These are phyloP conservation scores for Ogataea trehaloabstinens DNA, from an alignment of 805 yeast genomes.

Conservation along the genomic window DNA sequence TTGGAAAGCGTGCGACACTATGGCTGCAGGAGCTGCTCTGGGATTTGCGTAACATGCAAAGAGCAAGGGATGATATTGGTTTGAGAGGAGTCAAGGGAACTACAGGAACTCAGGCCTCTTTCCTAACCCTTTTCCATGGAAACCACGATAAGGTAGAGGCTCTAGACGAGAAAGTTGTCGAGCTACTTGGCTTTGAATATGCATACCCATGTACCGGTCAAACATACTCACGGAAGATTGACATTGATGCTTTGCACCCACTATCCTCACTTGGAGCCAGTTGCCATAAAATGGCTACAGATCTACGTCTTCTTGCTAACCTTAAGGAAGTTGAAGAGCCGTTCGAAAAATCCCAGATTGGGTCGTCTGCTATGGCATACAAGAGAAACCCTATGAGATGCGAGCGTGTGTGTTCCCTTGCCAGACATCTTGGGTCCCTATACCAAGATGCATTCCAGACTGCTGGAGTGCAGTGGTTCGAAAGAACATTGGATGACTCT, in stretches of 20 bases:
- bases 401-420: slow-evolving; percentile 97
- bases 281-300: slow-evolving; percentile 97
- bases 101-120: slow-evolving; percentile 98
- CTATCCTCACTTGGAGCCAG: slow-evolving; percentile 93
- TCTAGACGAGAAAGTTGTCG: slow-evolving; percentile 87
- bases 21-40: slow-evolving; percentile 98
- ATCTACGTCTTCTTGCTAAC: slow-evolving; percentile 91
- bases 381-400: slow-evolving; percentile 99
- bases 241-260: slow-evolving; percentile 90
- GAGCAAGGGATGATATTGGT: slow-evolving; percentile 96
- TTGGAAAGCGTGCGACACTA: slow-evolving; percentile 95
- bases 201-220: slow-evolving; percentile 99
- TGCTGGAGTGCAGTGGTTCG: slow-evolving; percentile 98
- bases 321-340: slow-evolving; percentile 98
- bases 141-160: slow-evolving; percentile 95
- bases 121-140: slow-evolving; percentile 92
- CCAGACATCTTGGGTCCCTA: slow-evolving; percentile 91
- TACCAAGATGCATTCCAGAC: slow-evolving; percentile 94
- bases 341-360: slow-evolving; percentile 97
- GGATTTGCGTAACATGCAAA: slow-evolving; percentile 93
- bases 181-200: slow-evolving; percentile 87
- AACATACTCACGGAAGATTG: slow-evolving; percentile 98
- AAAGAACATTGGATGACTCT: slow-evolving; percentile 96
- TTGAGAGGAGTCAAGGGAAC: slow-evolving; percentile 98
- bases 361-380: slow-evolving; percentile 98